Percentiles rank a stretch among this genome's conserved stretches.
phyloP scores from a whole-genome alignment of 768 basidiomycete species.

The Pleurotus pulmonarius region DNA sequence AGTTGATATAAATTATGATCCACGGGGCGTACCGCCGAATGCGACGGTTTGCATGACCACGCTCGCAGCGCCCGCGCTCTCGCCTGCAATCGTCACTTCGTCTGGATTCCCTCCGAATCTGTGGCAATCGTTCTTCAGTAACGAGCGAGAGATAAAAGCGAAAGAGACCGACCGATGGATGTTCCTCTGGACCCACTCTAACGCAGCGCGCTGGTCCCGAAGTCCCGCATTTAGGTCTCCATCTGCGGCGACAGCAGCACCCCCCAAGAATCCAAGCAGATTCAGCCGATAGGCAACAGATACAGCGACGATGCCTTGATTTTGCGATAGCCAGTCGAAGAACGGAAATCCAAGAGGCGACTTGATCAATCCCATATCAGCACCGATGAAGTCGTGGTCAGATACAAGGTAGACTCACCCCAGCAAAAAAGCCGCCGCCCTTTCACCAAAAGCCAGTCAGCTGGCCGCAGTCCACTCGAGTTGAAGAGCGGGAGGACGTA shows the following conservation, averaged over 20 bases:
- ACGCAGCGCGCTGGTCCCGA: constrained; percentile 35
- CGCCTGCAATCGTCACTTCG: constrained; percentile 29
- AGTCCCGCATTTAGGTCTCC: constrained; percentile 37
- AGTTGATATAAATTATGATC: neutral
- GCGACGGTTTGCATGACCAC: constrained; percentile 42
- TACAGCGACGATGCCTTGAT: constrained; percentile 29
- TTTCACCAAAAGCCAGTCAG: neutral
- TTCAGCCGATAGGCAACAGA: constrained; percentile 28
- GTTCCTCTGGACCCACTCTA: constrained; percentile 37
- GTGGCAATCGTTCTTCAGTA: neutral
- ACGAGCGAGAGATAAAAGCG: neutral
- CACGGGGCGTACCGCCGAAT: constrained; percentile 28
- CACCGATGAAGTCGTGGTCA: neutral
- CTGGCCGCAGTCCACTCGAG: neutral
- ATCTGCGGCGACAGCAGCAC: constrained; percentile 24
- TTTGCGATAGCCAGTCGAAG: constrained; percentile 43
- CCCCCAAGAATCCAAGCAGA: constrained; percentile 27
- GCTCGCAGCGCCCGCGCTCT: constrained; percentile 41
- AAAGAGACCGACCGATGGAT: constrained; percentile 16
- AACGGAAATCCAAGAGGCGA: constrained; percentile 44
- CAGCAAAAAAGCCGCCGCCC: constrained; percentile 39
- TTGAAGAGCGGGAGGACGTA: constrained; percentile 17
- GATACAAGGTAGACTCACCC: constrained; percentile 20
- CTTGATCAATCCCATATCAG: constrained; percentile 13
- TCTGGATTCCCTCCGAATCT: constrained; percentile 30